phyloP scores from a whole-genome alignment of 129 eudicot species.

The carrot (Daucus carota) region DH1_v3.0 NC_030387.2:14955501-14956000 shows the following conservation, averaged over 20 bases:
- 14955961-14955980: background rate
- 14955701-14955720: background rate
- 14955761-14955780: background rate
- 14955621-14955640: background rate
- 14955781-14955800: background rate
- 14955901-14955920: background rate
- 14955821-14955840: background rate
- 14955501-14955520: background rate
- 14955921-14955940: background rate
- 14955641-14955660: background rate
- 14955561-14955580: background rate
- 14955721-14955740: background rate
- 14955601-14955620: background rate
- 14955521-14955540: background rate
- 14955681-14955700: background rate
- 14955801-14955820: background rate
- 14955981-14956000: background rate
- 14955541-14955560: background rate
- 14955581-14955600: background rate
- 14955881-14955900: background rate
- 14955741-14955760: background rate
- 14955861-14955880: background rate
- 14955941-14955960: background rate
- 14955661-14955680: background rate
- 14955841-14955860: background rate